Base-by-base conservation (phyloP, 805 yeast genomes). In the Maudiozyma barnettii region DNA sequence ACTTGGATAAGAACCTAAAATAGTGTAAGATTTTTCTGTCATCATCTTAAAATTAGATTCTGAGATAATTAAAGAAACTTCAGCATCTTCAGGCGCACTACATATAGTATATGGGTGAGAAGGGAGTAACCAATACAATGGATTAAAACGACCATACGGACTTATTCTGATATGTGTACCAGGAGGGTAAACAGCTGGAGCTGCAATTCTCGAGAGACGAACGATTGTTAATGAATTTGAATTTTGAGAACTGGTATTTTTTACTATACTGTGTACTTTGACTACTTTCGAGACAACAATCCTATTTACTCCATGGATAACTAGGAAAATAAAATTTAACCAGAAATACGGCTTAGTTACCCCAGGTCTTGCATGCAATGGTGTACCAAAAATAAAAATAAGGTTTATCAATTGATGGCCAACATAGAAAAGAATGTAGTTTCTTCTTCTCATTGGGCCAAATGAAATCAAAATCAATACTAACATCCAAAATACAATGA, bases 291-390 rank as follows among this genome's bases (percentile, higher is more conserved):
- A 22, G 20, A 9, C 13, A 18, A 19, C 9, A n/a, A 30, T 1
- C 23, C 26, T 22, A 38, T 43, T 45, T 29, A 45, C 9, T 2
- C 41, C 22, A 31, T 57, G 56, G 14, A 58, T 36, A 5, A 48
- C 14, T 14, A 62, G 33, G 14, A 62, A 36, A 1, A 44, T 23
- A 18, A 46, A 13, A 48, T 64, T 63, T 1, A 64, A 48, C 16
- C 54, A 9, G 10, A 63, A 50, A 45, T 57, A 64, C 5, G 68
- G 68, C 18, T 69, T 52, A 0, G 66, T 54, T 1, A 82, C 84
- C 1, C 81, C 80, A 0, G 91, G 91, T 50, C 91, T 73, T 1
- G 93, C 85, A 63, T 84, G 95, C 45, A 75, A 66, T 1, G 72
- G 69, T 5, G 77, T 70, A 21, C 78, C 53, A 1, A 70, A 53